A percentile compares a stretch with the other conserved stretches of the same genome.
These are phyloP conservation scores for Pseudodiploospora longispora DNA, from an alignment of 2,329 filamentous ascomycete species.

Conservation along the genomic window DNA sequence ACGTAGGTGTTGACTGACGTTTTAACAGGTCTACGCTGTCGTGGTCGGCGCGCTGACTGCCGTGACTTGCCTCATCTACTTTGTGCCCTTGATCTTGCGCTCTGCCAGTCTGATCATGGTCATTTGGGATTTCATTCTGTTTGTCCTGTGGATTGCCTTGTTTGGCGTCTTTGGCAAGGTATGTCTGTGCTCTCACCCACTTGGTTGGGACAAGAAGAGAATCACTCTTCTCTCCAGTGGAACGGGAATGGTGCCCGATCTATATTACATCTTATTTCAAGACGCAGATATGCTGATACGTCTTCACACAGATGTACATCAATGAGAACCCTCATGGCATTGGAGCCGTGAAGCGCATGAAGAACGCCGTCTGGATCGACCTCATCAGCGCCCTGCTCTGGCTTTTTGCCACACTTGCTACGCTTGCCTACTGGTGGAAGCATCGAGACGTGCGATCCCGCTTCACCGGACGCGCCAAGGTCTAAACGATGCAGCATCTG, in stretches of 20 bases:
- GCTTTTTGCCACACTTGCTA: slow-evolving; percentile 53
- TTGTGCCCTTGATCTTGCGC: slow-evolving; percentile 52
- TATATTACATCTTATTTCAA: not conserved
- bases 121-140: slow-evolving; percentile 63
- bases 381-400: slow-evolving; percentile 68
- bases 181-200: slow-evolving; percentile 10
- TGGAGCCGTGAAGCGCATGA: slow-evolving; percentile 63
- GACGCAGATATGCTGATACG: slow-evolving; percentile 7
- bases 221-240: not conserved
- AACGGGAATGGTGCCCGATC: too few relatives aligned
- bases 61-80: slow-evolving; percentile 56
- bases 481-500: slow-evolving; percentile 24
- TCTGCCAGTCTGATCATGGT: slow-evolving; percentile 43
- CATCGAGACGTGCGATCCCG: slow-evolving; percentile 43
- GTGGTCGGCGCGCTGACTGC: slow-evolving; percentile 60
- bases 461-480: slow-evolving; percentile 52
- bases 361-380: slow-evolving; percentile 79
- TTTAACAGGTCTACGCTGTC: slow-evolving; percentile 57
- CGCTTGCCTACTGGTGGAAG: slow-evolving; percentile 50
- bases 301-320: slow-evolving; percentile 55
- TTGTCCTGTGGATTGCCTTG: slow-evolving; percentile 70
- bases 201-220: not conserved
- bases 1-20: not conserved
- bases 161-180: slow-evolving; percentile 76
- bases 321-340: slow-evolving; percentile 57